Conservation (phyloP, 2,329 filamentous ascomycete genomes). For the Colletotrichum kahawae region DNA sequence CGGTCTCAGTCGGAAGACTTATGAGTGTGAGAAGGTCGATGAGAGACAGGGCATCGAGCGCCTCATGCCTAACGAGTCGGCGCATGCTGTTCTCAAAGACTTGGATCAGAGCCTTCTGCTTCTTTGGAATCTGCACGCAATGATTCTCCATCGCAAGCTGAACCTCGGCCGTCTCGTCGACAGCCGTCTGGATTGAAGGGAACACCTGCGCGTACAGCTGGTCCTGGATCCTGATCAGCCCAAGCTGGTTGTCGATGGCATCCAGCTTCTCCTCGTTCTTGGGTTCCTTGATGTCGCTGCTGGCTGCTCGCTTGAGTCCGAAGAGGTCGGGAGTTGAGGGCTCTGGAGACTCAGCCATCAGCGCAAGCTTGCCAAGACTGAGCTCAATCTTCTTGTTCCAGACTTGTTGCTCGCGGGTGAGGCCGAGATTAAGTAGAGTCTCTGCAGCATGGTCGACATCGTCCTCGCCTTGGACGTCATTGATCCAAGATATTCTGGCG, state of each 20-base stretch:
- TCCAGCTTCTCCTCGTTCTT: conserved; percentile 48
- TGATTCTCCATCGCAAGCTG: conserved; percentile 78
- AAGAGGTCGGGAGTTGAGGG: conserved; percentile 24
- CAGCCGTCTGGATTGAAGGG: conserved; percentile 70
- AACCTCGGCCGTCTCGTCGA: conserved; percentile 80
- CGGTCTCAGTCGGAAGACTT: conserved; percentile 46
- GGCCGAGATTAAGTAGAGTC: conserved; percentile 73
- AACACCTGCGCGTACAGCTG: conserved; percentile 74
- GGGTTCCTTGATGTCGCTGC: conserved; percentile 44
- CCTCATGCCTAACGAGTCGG: conserved; percentile 73
- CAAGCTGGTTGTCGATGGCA: conserved; percentile 67
- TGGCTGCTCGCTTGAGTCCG: conserved; percentile 35
- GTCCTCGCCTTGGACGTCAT: conserved; percentile 80
- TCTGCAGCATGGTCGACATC: conserved; percentile 77
- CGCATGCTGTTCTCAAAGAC: conserved; percentile 75
- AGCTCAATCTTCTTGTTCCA: conserved; percentile 96
- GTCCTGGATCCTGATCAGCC: conserved; percentile 81
- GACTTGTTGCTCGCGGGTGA: conserved; percentile 75
- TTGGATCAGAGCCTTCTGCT: conserved; percentile 69
- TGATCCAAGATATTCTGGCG: conserved; percentile 90
- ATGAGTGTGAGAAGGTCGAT: conserved; percentile 85
- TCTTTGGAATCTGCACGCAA: conserved; percentile 56
- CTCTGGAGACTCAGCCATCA: conserved; percentile 65
- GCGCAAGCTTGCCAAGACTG: conserved; percentile 83
- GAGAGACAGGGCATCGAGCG: conserved; percentile 67